phyloP scores from a whole-genome alignment of 257 asterid genomes.

The Solanum chaucha region DNA sequence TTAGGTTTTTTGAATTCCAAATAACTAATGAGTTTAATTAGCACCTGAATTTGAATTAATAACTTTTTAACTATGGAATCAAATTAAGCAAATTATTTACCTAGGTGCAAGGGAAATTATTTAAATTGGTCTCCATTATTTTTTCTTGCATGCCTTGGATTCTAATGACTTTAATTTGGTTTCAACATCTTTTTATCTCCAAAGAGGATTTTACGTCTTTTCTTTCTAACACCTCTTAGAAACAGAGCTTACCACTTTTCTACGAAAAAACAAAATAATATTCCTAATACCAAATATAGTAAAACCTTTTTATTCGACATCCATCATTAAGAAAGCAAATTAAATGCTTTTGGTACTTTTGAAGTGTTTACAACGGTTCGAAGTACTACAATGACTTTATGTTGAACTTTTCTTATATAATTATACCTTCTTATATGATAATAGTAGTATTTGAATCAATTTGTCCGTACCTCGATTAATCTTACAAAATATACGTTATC shows the following conservation, averaged over 20 bases:
- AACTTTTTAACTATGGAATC: neutral
- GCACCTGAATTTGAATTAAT: neutral
- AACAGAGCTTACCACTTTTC: neutral
- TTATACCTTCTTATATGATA: too few relatives aligned
- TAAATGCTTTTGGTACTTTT: neutral
- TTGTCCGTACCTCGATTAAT: too few relatives aligned
- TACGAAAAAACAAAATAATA: neutral
- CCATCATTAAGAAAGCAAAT: neutral
- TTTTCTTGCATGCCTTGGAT: neutral
- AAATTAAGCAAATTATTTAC: neutral
- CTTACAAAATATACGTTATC: rapidly evolving
- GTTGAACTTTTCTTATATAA: neutral
- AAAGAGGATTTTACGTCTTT: neutral
- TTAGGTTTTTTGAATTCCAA: neutral
- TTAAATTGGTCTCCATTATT: neutral
- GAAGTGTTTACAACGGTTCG: neutral
- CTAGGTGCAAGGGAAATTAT: neutral
- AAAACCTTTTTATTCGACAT: neutral
- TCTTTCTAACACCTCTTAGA: neutral
- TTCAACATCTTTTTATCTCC: neutral
- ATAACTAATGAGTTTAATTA: neutral
- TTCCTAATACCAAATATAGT: neutral
- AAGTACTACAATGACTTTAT: neutral
- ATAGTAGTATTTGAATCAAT: too few relatives aligned
- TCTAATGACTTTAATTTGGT: neutral